These are phyloP conservation scores for Reutealis trisperma DNA, from an alignment of 345 rosid species.

Conservation along the genomic window DNA sequence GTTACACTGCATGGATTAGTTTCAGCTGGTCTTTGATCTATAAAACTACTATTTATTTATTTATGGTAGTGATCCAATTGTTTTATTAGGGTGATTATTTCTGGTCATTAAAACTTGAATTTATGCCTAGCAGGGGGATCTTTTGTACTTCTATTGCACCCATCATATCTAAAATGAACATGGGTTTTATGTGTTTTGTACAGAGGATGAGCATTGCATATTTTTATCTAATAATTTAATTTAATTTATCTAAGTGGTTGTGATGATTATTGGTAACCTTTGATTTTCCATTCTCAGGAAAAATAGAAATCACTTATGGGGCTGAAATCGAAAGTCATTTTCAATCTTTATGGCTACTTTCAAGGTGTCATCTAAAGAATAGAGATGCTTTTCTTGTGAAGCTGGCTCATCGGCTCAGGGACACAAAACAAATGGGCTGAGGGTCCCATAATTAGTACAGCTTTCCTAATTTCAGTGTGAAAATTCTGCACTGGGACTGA, in stretches of 20 bases:
- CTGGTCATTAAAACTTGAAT: not conserved
- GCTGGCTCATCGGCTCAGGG: not conserved
- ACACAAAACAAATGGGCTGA: not conserved
- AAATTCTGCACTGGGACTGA: too few relatives aligned
- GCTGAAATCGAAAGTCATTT: too few relatives aligned
- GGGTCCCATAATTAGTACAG: not conserved
- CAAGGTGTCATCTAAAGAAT: not conserved
- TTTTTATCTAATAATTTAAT: too few relatives aligned
- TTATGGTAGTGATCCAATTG: not conserved
- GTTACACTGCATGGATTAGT: conserved; percentile 94
- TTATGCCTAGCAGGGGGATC: not conserved
- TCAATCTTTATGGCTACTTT: too few relatives aligned
- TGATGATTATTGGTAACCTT: too few relatives aligned
- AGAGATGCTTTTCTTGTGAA: not conserved
- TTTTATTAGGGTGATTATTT: not conserved
- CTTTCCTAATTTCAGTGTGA: too few relatives aligned
- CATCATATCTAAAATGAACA: too few relatives aligned
- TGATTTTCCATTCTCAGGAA: too few relatives aligned
- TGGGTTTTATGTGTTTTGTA: not conserved
- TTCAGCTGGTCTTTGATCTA: conserved; percentile 72
- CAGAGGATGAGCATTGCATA: not conserved
- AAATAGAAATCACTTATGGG: too few relatives aligned
- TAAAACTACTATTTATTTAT: not conserved
- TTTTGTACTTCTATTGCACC: not conserved
- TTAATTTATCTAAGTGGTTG: too few relatives aligned